Base-by-base conservation (phyloP, 1,284 basidiomycete genomes). In the Ceratobasidium sp. region DNA sequence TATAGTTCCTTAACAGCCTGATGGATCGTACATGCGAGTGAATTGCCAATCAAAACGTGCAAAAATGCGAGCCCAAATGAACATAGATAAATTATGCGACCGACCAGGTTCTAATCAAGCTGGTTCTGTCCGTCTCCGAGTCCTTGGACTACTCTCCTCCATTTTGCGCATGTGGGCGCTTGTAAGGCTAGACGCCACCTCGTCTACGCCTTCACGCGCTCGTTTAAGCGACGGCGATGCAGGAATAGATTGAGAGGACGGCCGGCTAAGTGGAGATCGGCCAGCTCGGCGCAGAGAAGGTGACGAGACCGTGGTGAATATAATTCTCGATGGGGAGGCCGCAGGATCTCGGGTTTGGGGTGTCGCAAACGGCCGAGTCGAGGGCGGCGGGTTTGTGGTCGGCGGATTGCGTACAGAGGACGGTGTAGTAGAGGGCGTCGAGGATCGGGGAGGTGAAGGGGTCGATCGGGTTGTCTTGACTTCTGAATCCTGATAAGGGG, bases 361-460 rank as follows among this genome's bases (percentile, higher is more conserved):
- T 12, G 50, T 44, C 3, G 69, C 57, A 68, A 64, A 69, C 1
- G 73, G 66, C 15, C 46, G 64, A 33, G 56, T 26, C 3, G 66
- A 75, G 10, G 71, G 61, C 3, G 62, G 33, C n/a, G 64, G 65
- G 42, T 64, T 42, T 20, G 38, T 57, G 46, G 54, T 54, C 13
- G 79, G 77, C 17, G 59, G 59, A 6, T 78, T 46, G 23, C 56
- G 77, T 9, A 57, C 69, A 40, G 62, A 70, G 46, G 59, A 70
- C 33, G 59, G 78, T 23, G 67, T 42, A 40, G 70, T 57, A 23
- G 69, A 77, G 50, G 59, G 62, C n/a, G 79, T 66, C 10, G 77
- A 64, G 15, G 57, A 77, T 66, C 77, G 70, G 50, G 77, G 79
- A 50, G 70, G 77, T 1, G 59, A 79, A 66, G 79, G 70, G 9